Conservation (phyloP, 768 basidiomycete species). For the Lactarius deliciosus region DNA sequence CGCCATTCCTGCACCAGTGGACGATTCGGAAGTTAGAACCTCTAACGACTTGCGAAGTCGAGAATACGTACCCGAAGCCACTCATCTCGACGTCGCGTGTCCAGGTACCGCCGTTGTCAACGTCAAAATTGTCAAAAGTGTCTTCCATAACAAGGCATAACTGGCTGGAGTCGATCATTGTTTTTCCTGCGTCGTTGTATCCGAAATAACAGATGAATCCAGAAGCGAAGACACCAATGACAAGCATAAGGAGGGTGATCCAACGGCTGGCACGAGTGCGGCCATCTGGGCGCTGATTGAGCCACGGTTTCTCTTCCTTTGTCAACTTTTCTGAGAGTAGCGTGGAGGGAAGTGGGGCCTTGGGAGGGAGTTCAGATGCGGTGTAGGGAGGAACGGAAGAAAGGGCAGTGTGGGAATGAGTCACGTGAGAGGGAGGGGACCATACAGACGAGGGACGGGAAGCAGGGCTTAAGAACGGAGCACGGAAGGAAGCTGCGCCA, state of each 20-base stretch:
- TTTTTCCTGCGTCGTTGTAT: constrained; percentile 38
- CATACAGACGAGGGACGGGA: constrained; percentile 66
- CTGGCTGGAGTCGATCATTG: constrained; percentile 38
- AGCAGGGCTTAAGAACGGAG: constrained; percentile 68
- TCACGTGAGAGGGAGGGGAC: constrained; percentile 53
- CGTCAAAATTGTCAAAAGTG: constrained; percentile 48
- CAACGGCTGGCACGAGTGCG: constrained; percentile 48
- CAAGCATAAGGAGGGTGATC: constrained; percentile 45
- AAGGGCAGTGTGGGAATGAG: constrained; percentile 32
- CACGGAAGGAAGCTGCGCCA: constrained; percentile 45
- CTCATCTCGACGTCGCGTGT: constrained; percentile 51
- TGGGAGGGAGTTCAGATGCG: constrained; percentile 23
- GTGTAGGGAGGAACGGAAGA: constrained; percentile 14
- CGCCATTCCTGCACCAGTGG: constrained; percentile 39
- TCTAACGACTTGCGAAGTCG: constrained; percentile 3
- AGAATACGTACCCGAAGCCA: constrained; percentile 45
- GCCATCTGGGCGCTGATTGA: constrained; percentile 41
- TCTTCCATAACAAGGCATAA: constrained; percentile 51
- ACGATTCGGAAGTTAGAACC: neutral
- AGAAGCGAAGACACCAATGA: constrained; percentile 44
- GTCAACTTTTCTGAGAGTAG: constrained; percentile 53
- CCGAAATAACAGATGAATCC: constrained; percentile 49
- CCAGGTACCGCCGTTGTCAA: constrained; percentile 40
- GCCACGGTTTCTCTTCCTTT: constrained; percentile 51
- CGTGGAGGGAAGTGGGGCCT: constrained; percentile 42